Evolutionary conservation across 2,329 filamentous ascomycete species (phyloP), one percentile per base, ranked within the genome.

Genomic region (Penicillium sp.): DNA sequence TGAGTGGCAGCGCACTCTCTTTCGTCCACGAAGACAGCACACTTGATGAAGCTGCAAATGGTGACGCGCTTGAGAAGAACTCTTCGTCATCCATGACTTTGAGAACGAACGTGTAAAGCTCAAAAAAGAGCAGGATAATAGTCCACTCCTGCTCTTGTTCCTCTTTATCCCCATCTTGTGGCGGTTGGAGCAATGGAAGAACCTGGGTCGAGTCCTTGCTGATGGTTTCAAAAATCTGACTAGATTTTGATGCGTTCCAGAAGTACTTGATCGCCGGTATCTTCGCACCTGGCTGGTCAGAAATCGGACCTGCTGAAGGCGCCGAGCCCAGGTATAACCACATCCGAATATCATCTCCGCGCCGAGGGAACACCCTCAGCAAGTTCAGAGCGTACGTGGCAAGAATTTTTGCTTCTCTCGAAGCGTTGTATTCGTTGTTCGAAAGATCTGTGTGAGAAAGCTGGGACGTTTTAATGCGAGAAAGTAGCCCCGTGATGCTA

Each of bases 81-180:
- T 99, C 94, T 64, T 97, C 93, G 62, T 99, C 94, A 65, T 99
- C 94, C 71, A 93, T 96, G 34, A 97, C 85, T 65, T 94, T 89
- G 13, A 97, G 79, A 2, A 97, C 86, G 70, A 97, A 97, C 2
- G 89, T 91, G 71, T 97, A 99, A 0, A 99, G 82, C 67, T 99
- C 94, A 6, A 99, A 81, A 69, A 99, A 97, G 0, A 99, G 82
- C 0, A 97, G 79, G 41, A 96, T 85, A 1, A 94, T 87, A 19
- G 89, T 87, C 94, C 94, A 99, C 70, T 97, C 91, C 64, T 87
- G 83, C 27, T 81, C 75, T 75, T 80, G 73, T 70, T 80, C 61
- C 64, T 68, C 53, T 71, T 73, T 36, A 65, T 58, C 56, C 53
- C 52, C 54, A 50, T 68, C 58, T 62, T 64, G 62, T 72, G 67